Evolutionary conservation across 345 rosid genomes (phyloP).

Genomic region (Anastatica hierochuntica): DNA sequence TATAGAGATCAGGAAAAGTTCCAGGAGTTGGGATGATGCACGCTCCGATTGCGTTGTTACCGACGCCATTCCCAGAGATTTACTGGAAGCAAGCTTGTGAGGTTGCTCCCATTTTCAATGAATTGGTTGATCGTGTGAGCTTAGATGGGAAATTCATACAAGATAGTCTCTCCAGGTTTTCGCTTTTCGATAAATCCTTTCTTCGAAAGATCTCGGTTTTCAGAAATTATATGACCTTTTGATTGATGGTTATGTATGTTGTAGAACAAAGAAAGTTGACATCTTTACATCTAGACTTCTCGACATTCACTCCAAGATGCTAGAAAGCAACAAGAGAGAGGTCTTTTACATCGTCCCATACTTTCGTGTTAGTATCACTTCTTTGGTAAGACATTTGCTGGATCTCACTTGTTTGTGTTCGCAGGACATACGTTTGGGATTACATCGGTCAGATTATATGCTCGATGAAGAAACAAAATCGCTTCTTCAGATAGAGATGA

Average conservation of each 20-base stretch:
- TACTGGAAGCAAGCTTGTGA: constrained; percentile 82
- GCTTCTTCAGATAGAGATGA: constrained; percentile 90
- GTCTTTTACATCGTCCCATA: constrained; percentile 20
- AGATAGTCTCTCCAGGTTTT: constrained; percentile 76
- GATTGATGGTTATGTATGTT: constrained; percentile 10
- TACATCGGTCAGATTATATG: constrained; percentile 99
- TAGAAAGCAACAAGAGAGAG: constrained; percentile 79
- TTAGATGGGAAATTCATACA: constrained; percentile 85
- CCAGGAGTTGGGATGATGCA: constrained; percentile 96
- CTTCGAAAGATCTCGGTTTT: neutral
- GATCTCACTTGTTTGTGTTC: neutral
- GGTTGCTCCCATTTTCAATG: constrained; percentile 83
- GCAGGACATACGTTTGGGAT: constrained; percentile 88
- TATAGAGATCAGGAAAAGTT: constrained; percentile 70
- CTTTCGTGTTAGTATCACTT: neutral
- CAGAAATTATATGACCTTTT: no score
- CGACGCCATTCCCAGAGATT: constrained; percentile 55
- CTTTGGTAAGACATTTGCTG: neutral
- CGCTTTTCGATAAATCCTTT: neutral
- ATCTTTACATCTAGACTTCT: constrained; percentile 83
- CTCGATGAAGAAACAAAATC: constrained; percentile 84
- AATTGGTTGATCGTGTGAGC: constrained; percentile 89
- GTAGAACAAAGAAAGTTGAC: constrained; percentile 85
- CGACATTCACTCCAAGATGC: constrained; percentile 86
- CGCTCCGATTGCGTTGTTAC: constrained; percentile 80